Percentiles rank a stretch among this genome's conserved stretches.
phyloP scores from a whole-genome alignment of 768 basidiomycete species.

The Cyclocybe cylindracea region DNA sequence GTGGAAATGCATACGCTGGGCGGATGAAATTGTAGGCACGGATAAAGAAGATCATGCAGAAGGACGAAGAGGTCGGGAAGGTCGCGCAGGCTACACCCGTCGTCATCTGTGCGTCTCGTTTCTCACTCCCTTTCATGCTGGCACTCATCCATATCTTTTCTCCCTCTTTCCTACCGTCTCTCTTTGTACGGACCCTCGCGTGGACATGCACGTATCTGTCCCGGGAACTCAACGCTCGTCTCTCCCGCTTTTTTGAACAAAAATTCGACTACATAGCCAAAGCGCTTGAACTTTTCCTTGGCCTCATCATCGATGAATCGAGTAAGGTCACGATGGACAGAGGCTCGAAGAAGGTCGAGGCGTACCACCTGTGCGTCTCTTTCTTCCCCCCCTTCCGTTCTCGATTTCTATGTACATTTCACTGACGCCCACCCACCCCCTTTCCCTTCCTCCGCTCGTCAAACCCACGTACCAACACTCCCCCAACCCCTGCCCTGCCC shows the following conservation, averaged over 20 bases:
- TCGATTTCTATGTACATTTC: too few species aligned
- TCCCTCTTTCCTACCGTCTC: too few species aligned
- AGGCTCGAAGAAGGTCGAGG: conserved; percentile 87
- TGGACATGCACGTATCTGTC: not conserved
- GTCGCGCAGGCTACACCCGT: conserved; percentile 95
- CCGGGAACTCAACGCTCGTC: not conserved
- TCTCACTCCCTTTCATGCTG: too few species aligned
- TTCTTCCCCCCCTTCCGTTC: not conserved
- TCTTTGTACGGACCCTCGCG: too few species aligned
- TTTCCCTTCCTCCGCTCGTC: too few species aligned
- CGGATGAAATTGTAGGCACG: conserved; percentile 61
- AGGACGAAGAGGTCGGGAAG: conserved; percentile 99
- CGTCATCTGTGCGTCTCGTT: conserved; percentile 79
- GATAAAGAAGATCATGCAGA: conserved; percentile 99
- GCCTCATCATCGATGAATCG: conserved; percentile 79
- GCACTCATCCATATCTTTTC: too few species aligned
- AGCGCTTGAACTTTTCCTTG: conserved; percentile 91
- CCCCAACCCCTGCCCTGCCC: too few species aligned
- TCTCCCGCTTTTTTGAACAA: not conserved
- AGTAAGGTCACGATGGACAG: conserved; percentile 77
- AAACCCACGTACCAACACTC: too few species aligned
- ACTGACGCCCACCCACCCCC: too few species aligned
- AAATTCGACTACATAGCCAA: conserved; percentile 61
- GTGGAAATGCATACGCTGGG: not conserved
- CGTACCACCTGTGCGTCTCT: conserved; percentile 86